Conservation (phyloP, 768 basidiomycete species). For the Rhizopogon vesiculosus region DNA sequence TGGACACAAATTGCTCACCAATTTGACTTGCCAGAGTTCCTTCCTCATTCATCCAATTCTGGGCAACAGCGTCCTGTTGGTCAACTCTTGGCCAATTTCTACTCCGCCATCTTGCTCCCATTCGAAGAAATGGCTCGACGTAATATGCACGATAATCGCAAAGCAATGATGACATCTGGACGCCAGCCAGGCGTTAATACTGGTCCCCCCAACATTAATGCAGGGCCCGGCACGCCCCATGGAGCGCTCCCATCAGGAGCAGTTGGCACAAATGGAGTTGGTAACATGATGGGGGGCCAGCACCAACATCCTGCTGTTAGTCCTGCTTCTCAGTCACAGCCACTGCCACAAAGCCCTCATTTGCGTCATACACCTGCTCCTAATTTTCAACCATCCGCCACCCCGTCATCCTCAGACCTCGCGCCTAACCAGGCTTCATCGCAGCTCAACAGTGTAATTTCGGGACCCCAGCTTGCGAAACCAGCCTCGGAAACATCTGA, state of each 20-base stretch:
- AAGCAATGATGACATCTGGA: constrained; percentile 40
- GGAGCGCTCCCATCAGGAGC: constrained; percentile 15
- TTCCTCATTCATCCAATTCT: constrained; percentile 36
- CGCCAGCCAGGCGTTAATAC: constrained; percentile 20
- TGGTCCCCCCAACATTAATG: constrained; percentile 8
- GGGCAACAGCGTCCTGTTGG: constrained; percentile 47
- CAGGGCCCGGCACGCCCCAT: constrained; percentile 12
- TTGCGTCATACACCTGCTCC: constrained; percentile 17
- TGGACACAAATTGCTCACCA: constrained; percentile 54
- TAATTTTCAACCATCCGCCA: neutral
- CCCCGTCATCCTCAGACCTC: neutral
- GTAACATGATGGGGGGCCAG: constrained; percentile 24
- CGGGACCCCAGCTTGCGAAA: neutral
- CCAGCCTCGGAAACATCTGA: constrained; percentile 31
- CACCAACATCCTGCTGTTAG: constrained; percentile 16
- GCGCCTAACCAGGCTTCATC: neutral
- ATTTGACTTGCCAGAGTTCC: constrained; percentile 59
- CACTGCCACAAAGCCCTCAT: constrained; percentile 27
- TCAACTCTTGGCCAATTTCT: constrained; percentile 51
- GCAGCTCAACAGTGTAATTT: constrained; percentile 8
- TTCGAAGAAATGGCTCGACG: constrained; percentile 71
- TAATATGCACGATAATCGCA: constrained; percentile 57
- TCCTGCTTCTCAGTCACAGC: constrained; percentile 17
- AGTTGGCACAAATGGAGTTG: constrained; percentile 6
- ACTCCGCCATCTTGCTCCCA: constrained; percentile 56